Evolutionary conservation across 202 grass and related monocot species (phyloP).

Genomic region (Tripidium arundinaceum): DNA sequence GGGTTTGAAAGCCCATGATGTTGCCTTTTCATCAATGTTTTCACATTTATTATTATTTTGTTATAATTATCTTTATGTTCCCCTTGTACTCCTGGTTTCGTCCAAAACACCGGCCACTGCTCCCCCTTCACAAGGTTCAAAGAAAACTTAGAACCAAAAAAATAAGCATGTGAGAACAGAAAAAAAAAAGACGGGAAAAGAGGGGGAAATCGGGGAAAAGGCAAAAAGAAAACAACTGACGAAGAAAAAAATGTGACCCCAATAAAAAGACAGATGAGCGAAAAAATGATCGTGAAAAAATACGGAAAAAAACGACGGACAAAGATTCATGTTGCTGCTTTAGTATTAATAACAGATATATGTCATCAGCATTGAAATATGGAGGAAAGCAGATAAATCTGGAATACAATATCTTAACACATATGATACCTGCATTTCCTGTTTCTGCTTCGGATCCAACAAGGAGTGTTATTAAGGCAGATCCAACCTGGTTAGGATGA

Average conservation of each 20-base stretch:
- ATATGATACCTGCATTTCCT: constrained; percentile 35
- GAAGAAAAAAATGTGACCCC: background rate
- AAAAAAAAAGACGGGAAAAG: background rate
- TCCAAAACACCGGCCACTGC: too few species aligned
- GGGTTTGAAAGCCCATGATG: background rate
- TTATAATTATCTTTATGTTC: too few species aligned
- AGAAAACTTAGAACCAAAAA: background rate
- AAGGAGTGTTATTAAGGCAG: constrained; percentile 33
- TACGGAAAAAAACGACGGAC: background rate
- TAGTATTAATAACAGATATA: background rate
- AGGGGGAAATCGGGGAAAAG: background rate
- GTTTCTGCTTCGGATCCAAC: constrained; percentile 24
- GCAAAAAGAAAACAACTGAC: background rate
- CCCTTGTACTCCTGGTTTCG: too few species aligned
- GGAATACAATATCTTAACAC: constrained; percentile 2
- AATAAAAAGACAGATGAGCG: background rate
- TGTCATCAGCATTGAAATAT: constrained; percentile 10
- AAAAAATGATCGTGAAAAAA: background rate
- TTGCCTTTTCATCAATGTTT: background rate
- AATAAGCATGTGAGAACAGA: background rate
- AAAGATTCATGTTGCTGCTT: background rate
- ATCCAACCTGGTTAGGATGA: constrained; percentile 35
- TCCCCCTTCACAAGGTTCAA: background rate
- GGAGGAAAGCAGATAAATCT: constrained; percentile 21
- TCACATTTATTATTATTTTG: too few species aligned